Conservation (phyloP, 331 rosid species). For the Cydonia oblonga region DNA sequence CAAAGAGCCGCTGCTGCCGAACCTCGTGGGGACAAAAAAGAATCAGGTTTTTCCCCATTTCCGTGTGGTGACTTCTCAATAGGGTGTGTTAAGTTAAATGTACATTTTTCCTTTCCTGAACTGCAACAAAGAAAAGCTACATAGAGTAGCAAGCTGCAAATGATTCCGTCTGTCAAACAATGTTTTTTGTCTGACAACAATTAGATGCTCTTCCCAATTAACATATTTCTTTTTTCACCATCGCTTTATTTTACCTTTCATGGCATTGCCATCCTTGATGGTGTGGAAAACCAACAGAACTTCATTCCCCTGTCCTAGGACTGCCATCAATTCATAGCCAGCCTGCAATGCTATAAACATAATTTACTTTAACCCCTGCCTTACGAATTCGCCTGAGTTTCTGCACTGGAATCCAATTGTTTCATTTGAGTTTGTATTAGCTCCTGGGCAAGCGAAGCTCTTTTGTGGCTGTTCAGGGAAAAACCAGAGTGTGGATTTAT, state of each 20-base stretch:
- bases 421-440: not conserved
- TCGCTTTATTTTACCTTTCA: not conserved
- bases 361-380: not conserved
- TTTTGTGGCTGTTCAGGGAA: not conserved
- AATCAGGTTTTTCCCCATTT: constrained; percentile 19
- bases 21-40: constrained; percentile 9
- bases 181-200: not conserved
- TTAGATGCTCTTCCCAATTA: not conserved
- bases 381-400: not conserved
- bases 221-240: not conserved
- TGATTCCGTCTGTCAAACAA: not conserved
- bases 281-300: not conserved
- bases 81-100: not conserved
- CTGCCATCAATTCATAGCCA: not conserved
- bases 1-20: constrained; percentile 26
- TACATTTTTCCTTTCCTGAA: not conserved
- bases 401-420: not conserved
- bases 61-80: not conserved
- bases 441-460: not conserved
- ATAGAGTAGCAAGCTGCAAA: not conserved
- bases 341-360: not conserved
- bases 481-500: not conserved
- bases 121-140: not conserved
- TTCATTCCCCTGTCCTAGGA: not conserved
- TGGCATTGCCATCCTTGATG: not conserved